Conservation (phyloP, 768 basidiomycete species). For the Agaricus bisporus region DNA sequence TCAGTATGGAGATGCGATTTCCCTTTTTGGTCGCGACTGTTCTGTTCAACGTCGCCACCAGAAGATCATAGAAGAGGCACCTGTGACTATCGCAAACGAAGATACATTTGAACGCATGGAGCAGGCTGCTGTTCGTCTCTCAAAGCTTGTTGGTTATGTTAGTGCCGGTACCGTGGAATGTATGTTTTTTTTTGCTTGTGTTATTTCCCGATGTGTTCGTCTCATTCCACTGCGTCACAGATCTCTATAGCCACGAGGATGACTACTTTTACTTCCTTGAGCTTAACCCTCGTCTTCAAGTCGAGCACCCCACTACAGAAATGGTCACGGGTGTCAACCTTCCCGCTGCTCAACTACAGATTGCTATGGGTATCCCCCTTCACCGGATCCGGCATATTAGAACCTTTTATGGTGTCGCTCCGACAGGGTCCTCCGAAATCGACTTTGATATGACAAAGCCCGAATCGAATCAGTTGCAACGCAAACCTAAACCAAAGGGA, state of each 20-base stretch:
- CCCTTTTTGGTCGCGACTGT: constrained; percentile 97
- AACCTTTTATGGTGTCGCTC: constrained; percentile 90
- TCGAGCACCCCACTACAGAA: constrained; percentile 99
- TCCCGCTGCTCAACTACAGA: constrained; percentile 93
- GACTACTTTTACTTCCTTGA: constrained; percentile 97
- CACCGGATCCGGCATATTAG: constrained; percentile 96
- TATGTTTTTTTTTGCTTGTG: constrained; percentile 28
- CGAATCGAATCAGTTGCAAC: constrained; percentile 80
- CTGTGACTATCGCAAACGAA: constrained; percentile 92
- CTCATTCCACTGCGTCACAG: constrained; percentile 30
- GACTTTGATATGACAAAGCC: constrained; percentile 96
- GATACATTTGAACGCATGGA: constrained; percentile 97
- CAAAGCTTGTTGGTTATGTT: constrained; percentile 98
- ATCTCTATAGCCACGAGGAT: constrained; percentile 91
- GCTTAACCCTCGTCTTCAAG: constrained; percentile 98
- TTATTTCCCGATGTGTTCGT: constrained; percentile 8
- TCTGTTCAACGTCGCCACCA: constrained; percentile 99
- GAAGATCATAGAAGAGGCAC: constrained; percentile 99
- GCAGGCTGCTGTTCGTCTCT: constrained; percentile 97
- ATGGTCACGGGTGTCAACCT: constrained; percentile 99
- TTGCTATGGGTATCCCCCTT: constrained; percentile 97
- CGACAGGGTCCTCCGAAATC: constrained; percentile 83
- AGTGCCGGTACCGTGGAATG: constrained; percentile 99
- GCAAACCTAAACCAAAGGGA: constrained; percentile 94
- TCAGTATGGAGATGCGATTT: constrained; percentile 99